Conservation (phyloP, 202 grass and related monocot species). For the Zizania palustris region DNA sequence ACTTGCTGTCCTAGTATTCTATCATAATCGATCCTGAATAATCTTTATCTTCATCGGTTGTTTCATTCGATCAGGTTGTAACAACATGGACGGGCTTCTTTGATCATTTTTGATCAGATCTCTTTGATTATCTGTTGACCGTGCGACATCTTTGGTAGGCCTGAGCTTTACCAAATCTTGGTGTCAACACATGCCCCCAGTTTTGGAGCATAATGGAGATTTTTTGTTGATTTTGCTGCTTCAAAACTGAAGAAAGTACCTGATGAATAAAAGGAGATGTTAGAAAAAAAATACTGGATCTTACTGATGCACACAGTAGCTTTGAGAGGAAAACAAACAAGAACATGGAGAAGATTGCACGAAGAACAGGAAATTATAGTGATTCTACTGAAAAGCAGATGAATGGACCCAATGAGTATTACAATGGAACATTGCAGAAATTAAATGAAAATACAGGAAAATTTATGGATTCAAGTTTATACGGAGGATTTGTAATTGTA, state of each 20-base stretch:
- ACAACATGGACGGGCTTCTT: no score
- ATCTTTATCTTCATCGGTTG: no score
- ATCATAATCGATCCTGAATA: no score
- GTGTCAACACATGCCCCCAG: no score
- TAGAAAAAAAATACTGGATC: slow-evolving; percentile 82
- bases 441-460: slow-evolving; percentile 49
- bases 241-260: slow-evolving; percentile 60
- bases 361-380: slow-evolving; percentile 51
- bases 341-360: slow-evolving; percentile 46
- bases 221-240: slow-evolving; percentile 62
- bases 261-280: slow-evolving; percentile 52
- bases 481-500: no score
- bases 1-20: no score
- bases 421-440: slow-evolving; percentile 50
- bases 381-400: slow-evolving; percentile 57
- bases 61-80: no score
- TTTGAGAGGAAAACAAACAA: slow-evolving; percentile 62
- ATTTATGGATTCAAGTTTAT: slow-evolving; percentile 54
- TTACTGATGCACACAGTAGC: slow-evolving; percentile 55
- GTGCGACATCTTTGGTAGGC: no score
- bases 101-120: no score
- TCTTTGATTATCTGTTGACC: no score
- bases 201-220: no score
- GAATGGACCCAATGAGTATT: slow-evolving; percentile 47
- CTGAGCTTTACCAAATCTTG: no score